A percentile compares a stretch with the other conserved stretches of the same genome.
phyloP scores from a whole-genome alignment of 257 asterid species.

The Voacanga thouarsii region DNA sequence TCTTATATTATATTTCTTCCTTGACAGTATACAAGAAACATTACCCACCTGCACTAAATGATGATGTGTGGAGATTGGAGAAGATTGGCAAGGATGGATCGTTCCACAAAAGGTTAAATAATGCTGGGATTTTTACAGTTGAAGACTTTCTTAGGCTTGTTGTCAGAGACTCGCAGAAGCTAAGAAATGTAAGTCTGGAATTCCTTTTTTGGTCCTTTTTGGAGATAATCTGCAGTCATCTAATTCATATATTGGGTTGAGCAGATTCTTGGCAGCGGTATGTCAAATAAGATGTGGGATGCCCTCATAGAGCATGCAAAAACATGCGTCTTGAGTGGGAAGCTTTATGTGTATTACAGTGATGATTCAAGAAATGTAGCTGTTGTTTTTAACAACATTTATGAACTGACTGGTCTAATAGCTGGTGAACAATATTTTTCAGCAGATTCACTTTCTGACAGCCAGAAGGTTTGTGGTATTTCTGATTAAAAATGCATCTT shows the following conservation, averaged over 20 bases:
- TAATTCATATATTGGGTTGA: constrained; percentile 10
- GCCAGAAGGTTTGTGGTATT: constrained; percentile 70
- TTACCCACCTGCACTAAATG: constrained; percentile 89
- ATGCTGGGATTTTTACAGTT: constrained; percentile 71
- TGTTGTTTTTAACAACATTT: constrained; percentile 83
- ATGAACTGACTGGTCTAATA: constrained; percentile 88
- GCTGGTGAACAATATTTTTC: constrained; percentile 70
- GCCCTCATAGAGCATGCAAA: constrained; percentile 91
- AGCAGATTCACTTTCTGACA: constrained; percentile 88
- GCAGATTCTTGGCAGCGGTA: constrained; percentile 96
- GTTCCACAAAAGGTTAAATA: constrained; percentile 88
- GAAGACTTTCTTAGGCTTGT: constrained; percentile 92
- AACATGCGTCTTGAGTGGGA: constrained; percentile 92
- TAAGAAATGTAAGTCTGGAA: constrained; percentile 62
- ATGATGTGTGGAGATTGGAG: constrained; percentile 98
- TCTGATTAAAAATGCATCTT: not conserved
- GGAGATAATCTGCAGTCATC: not conserved
- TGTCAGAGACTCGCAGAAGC: constrained; percentile 82
- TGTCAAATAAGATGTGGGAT: constrained; percentile 99
- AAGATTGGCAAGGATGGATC: constrained; percentile 99
- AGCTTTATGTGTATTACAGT: constrained; percentile 75
- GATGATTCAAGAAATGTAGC: constrained; percentile 84
- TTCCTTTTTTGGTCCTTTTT: not conserved
- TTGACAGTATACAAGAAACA: constrained; percentile 91
- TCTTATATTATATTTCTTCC: constrained; percentile 20